Conservation (phyloP, 164 flowering plant genomes). For the Stephania japonica region DNA sequence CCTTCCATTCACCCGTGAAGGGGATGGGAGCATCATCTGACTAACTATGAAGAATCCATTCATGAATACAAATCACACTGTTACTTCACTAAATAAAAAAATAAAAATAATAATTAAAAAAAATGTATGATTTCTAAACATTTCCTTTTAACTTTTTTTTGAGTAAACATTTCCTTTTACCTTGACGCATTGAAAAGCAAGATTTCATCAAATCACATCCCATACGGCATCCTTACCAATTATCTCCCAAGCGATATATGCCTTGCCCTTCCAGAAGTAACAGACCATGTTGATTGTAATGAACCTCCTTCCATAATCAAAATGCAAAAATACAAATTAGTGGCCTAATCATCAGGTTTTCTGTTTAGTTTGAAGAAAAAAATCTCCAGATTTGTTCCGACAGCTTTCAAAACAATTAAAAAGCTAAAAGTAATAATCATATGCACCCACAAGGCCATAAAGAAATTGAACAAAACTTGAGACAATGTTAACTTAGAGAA, state of each 20-base stretch:
- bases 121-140: not conserved
- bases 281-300: constrained; percentile 96
- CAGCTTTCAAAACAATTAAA: not conserved
- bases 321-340: not conserved
- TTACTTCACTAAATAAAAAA: no score
- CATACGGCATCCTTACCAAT: constrained; percentile 50
- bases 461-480: not conserved
- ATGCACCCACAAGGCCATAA: not conserved
- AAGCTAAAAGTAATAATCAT: not conserved
- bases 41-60: no score
- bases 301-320: constrained; percentile 66
- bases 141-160: not conserved
- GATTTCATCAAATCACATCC: not conserved
- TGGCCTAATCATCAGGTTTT: not conserved
- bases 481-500: not conserved
- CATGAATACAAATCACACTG: no score
- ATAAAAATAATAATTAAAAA: no score
- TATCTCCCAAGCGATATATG: constrained; percentile 88
- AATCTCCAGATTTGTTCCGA: not conserved
- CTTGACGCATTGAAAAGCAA: not conserved
- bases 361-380: not conserved
- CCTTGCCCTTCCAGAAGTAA: constrained; percentile 95
- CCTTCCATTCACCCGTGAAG: no score
- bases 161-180: not conserved
- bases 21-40: no score